These are phyloP conservation scores for Suillus plorans DNA, from an alignment of 768 basidiomycete genomes.

Conservation along the genomic window DNA sequence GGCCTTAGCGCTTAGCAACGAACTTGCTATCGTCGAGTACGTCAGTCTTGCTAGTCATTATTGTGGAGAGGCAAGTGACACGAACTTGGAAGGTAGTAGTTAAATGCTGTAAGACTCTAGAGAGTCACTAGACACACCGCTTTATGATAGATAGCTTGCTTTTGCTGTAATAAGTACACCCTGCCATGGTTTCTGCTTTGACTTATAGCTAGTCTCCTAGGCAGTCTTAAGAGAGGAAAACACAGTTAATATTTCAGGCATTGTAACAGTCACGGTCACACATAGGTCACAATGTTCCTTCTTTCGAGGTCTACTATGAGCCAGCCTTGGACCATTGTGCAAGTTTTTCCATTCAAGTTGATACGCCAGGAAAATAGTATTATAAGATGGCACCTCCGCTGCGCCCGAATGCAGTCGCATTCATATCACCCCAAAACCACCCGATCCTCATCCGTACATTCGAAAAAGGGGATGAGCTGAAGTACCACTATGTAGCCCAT, in stretches of 20 bases:
- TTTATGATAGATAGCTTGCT: too few relatives aligned
- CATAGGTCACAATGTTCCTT: not conserved
- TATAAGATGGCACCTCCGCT: conserved; percentile 61
- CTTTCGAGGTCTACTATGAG: not conserved
- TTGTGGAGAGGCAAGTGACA: not conserved
- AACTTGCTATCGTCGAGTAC: not conserved
- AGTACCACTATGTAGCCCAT: conserved; percentile 91
- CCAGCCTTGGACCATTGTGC: not conserved
- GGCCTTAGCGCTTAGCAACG: too few relatives aligned
- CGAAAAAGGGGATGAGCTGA: conserved; percentile 59
- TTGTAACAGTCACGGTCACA: too few relatives aligned
- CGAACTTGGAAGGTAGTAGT: not conserved
- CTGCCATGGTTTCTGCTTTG: too few relatives aligned
- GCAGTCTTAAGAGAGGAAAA: too few relatives aligned
- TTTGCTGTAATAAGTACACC: too few relatives aligned
- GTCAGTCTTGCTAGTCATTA: not conserved
- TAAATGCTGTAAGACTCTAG: too few relatives aligned
- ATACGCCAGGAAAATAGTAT: not conserved
- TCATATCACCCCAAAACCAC: conserved; percentile 82
- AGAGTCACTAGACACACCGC: too few relatives aligned
- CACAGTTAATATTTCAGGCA: too few relatives aligned
- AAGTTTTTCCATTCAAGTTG: not conserved
- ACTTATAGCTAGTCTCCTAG: too few relatives aligned
- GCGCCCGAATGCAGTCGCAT: conserved; percentile 78
- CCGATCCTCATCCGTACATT: conserved; percentile 77